Percentiles rank a stretch among this genome's conserved stretches.
Evolutionary conservation across 306 rosid genomes (phyloP).

Genomic region (Corylus heterophylla): DNA sequence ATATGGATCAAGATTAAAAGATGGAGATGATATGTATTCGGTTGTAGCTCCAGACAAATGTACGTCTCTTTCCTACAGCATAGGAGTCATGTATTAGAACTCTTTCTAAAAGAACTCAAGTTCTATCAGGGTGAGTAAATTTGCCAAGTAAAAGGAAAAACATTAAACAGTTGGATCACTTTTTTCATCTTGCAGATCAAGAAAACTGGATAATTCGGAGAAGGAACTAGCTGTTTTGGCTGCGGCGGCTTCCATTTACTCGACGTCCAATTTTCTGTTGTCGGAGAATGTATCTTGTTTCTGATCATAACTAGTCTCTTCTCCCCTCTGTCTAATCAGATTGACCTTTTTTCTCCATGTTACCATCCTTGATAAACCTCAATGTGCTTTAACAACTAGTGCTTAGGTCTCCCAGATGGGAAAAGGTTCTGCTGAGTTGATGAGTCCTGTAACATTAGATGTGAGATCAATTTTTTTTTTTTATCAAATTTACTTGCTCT

Average conservation of each 20-base stretch:
- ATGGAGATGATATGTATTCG: too few relatives aligned
- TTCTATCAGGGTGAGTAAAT: background rate
- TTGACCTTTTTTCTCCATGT: background rate
- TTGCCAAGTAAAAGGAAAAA: background rate
- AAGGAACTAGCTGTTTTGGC: slow-evolving; percentile 84
- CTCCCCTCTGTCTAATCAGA: slow-evolving; percentile 13
- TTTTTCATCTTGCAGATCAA: slow-evolving; percentile 40
- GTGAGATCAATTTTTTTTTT: slow-evolving; percentile 2
- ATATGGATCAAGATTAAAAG: background rate
- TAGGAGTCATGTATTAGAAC: background rate
- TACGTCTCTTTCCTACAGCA: background rate
- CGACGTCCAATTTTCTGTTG: slow-evolving; percentile 78
- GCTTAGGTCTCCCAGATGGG: slow-evolving; percentile 14
- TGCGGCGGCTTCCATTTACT: slow-evolving; percentile 94
- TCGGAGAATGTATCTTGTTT: slow-evolving; percentile 51
- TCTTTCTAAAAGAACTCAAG: background rate
- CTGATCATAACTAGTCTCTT: slow-evolving; percentile 26
- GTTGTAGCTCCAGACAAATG: background rate
- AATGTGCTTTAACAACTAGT: slow-evolving; percentile 23
- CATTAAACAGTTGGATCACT: background rate
- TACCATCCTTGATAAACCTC: slow-evolving; percentile 6
- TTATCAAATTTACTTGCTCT: background rate
- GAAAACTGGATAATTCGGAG: slow-evolving; percentile 49
- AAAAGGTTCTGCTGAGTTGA: slow-evolving; percentile 19
- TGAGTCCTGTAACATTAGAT: slow-evolving; percentile 39